phyloP scores from a whole-genome alignment of 2,329 filamentous ascomycete species.

The Exophiala dermatitidis region DNA sequence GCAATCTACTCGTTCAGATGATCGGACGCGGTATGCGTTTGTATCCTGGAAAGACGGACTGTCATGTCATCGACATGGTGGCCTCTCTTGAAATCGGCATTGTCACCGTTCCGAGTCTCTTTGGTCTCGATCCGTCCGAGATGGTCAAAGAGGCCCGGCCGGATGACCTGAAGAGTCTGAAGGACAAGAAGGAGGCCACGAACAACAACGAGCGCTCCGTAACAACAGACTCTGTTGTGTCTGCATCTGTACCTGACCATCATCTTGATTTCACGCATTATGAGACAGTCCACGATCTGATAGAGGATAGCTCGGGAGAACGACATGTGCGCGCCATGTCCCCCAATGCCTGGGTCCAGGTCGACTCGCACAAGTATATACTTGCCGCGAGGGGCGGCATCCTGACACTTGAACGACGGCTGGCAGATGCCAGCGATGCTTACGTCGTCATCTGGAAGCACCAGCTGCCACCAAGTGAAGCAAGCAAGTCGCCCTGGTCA shows the following conservation, averaged over 20 bases:
- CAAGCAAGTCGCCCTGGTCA: conserved; percentile 51
- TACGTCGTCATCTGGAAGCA: conserved; percentile 25
- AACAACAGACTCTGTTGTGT: conserved; percentile 9
- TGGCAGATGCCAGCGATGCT: not conserved
- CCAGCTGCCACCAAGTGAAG: conserved; percentile 20
- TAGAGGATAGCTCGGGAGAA: conserved; percentile 73
- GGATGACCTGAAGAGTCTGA: conserved; percentile 52
- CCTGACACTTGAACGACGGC: conserved; percentile 42
- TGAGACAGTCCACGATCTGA: conserved; percentile 81
- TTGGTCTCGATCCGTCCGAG: conserved; percentile 79
- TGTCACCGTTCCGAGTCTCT: conserved; percentile 82
- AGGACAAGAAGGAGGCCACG: conserved; percentile 28
- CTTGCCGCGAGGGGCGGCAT: conserved; percentile 60
- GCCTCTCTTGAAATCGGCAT: conserved; percentile 76
- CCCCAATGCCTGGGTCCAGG: conserved; percentile 71
- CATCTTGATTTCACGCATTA: conserved; percentile 81
- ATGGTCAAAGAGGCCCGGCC: conserved; percentile 61
- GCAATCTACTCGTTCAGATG: conserved; percentile 95
- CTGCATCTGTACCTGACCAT: conserved; percentile 30
- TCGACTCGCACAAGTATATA: conserved; percentile 63
- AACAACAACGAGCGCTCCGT: no score
- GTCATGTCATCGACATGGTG: conserved; percentile 95
- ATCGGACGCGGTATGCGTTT: conserved; percentile 89
- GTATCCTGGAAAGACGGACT: conserved; percentile 72
- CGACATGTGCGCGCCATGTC: conserved; percentile 70